Evolutionary conservation across 306 rosid genomes (phyloP).

Genomic region (Trifolium fragiferum): DNA sequence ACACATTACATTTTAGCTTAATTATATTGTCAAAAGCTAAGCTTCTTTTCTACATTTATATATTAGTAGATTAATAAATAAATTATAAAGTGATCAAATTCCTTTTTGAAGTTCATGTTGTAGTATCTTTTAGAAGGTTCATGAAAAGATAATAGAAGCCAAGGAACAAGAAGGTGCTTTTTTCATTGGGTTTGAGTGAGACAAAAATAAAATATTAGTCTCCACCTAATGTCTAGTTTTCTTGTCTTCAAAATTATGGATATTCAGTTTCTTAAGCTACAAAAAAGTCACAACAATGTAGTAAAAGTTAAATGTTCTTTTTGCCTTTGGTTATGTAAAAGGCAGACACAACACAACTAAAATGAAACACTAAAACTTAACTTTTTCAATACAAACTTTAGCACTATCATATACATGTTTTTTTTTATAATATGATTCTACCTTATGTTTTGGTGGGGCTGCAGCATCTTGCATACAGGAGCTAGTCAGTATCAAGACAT

Average conservation of each 20-base stretch:
- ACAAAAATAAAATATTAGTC: slow-evolving; percentile 46
- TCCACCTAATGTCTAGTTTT: slow-evolving; percentile 34
- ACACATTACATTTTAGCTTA: slow-evolving; percentile 2
- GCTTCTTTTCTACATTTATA: background rate
- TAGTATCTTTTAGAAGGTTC: slow-evolving; percentile 37
- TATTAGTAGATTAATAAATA: too few relatives aligned
- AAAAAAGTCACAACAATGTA: slow-evolving; percentile 39
- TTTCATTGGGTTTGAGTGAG: slow-evolving; percentile 39
- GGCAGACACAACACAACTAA: slow-evolving; percentile 54
- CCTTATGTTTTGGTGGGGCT: slow-evolving; percentile 28
- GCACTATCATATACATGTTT: slow-evolving; percentile 22
- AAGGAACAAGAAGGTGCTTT: slow-evolving; percentile 32
- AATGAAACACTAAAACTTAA: slow-evolving; percentile 19
- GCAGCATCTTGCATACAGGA: slow-evolving; percentile 92
- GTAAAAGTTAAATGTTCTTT: slow-evolving; percentile 50
- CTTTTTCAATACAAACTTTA: slow-evolving; percentile 27
- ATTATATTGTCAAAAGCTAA: too few relatives aligned
- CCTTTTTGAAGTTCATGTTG: slow-evolving; percentile 25
- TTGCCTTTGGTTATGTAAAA: slow-evolving; percentile 57
- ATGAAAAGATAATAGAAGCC: slow-evolving; percentile 32
- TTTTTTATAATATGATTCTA: slow-evolving; percentile 5
- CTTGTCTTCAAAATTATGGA: slow-evolving; percentile 30
- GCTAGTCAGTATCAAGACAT: slow-evolving; percentile 93
- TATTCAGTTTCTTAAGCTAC: slow-evolving; percentile 27
- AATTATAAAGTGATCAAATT: background rate